phyloP scores from a whole-genome alignment of 176 grass and related monocot genomes.

The Hordeum marinum region DNA sequence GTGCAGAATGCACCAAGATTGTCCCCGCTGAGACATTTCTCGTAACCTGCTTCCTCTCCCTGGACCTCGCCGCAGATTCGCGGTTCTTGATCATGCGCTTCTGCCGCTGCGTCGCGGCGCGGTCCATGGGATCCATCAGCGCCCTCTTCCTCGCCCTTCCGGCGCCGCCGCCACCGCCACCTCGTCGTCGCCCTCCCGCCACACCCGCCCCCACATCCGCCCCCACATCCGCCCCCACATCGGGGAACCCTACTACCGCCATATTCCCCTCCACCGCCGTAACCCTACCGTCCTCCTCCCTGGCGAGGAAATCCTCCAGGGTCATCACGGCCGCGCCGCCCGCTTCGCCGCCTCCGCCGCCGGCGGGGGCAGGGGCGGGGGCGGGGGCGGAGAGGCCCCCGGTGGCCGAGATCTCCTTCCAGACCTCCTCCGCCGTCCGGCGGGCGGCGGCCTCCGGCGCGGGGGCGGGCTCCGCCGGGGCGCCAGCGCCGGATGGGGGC shows the following conservation, averaged over 20 bases:
- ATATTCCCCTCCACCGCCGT: constrained; percentile 1
- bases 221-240: neutral
- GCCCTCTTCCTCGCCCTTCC: constrained; percentile 66
- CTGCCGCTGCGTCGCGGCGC: constrained; percentile 65
- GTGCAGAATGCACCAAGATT: neutral
- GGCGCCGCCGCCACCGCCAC: neutral
- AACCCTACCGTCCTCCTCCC: constrained; percentile 49
- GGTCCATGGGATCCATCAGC: constrained; percentile 64
- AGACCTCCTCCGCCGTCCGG: constrained; percentile 74
- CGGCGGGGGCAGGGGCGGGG: neutral
- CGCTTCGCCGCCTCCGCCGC: neutral
- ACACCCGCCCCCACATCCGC: neutral
- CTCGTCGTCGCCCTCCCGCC: neutral
- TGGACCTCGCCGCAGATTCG: constrained; percentile 90
- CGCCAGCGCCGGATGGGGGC: neutral
- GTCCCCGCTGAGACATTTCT: neutral
- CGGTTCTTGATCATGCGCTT: constrained; percentile 99
- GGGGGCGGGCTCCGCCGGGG: neutral
- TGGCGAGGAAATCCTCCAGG: constrained; percentile 91
- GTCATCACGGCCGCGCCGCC: constrained; percentile 55
- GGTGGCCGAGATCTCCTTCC: constrained; percentile 71
- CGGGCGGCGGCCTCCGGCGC: neutral
- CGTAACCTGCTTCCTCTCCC: constrained; percentile 89
- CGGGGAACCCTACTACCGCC: constrained; percentile 38
- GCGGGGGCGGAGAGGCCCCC: constrained; percentile 18